Evolutionary conservation across 768 basidiomycete genomes (phyloP).

Genomic region (Termitomyces sp.): DNA sequence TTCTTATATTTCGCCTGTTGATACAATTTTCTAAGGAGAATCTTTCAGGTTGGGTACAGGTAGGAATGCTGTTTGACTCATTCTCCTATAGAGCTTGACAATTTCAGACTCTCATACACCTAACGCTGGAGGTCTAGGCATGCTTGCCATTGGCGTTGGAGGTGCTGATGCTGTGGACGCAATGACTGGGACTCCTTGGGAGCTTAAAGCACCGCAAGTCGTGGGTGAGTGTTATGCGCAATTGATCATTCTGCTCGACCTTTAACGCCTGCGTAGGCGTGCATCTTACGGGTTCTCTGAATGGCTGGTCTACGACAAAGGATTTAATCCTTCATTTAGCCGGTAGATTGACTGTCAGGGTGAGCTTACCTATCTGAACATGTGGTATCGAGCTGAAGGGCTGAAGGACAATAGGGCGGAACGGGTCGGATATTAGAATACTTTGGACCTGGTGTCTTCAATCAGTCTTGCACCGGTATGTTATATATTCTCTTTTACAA

Average conservation of each 20-base stretch:
- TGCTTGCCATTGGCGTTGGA: slow-evolving; percentile 98
- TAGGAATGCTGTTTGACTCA: slow-evolving; percentile 20
- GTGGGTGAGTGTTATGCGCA: slow-evolving; percentile 47
- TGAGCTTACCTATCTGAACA: slow-evolving; percentile 32
- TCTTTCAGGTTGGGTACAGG: slow-evolving; percentile 74
- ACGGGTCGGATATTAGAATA: slow-evolving; percentile 97
- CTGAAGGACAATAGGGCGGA: slow-evolving; percentile 61
- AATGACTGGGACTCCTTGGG: slow-evolving; percentile 98
- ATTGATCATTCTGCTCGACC: background rate
- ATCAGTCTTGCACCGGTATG: slow-evolving; percentile 89
- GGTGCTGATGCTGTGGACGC: slow-evolving; percentile 98
- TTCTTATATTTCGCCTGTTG: slow-evolving; percentile 1
- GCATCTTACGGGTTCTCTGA: slow-evolving; percentile 82
- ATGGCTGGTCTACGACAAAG: slow-evolving; percentile 93
- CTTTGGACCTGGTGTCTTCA: slow-evolving; percentile 87
- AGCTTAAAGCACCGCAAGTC: slow-evolving; percentile 86
- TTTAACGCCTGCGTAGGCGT: slow-evolving; percentile 54
- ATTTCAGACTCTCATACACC: slow-evolving; percentile 90
- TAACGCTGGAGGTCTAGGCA: slow-evolving; percentile 94
- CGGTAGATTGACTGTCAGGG: slow-evolving; percentile 90
- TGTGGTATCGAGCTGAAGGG: background rate
- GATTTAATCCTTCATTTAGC: slow-evolving; percentile 94
- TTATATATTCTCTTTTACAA: background rate
- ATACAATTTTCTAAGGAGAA: slow-evolving; percentile 8
- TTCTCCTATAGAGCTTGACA: background rate